phyloP scores from a whole-genome alignment of 2,329 filamentous ascomycete species.

The Cladosporium sp. region DNA sequence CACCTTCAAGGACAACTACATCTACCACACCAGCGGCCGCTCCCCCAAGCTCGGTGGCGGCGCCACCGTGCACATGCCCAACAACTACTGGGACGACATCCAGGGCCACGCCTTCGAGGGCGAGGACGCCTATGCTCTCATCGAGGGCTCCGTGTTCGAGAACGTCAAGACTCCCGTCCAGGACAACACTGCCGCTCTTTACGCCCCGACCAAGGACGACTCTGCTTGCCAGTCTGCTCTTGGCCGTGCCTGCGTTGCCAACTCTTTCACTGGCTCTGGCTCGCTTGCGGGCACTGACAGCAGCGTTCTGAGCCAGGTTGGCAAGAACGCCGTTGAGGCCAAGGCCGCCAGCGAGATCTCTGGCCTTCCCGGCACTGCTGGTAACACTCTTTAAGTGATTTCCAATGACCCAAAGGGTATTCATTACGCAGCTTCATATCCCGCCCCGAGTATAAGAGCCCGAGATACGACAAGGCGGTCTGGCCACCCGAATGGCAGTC shows the following conservation, averaged over 20 bases:
- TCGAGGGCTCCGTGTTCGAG: slow-evolving; percentile 33
- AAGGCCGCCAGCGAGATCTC: slow-evolving; percentile 36
- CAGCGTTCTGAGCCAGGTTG: slow-evolving; percentile 52
- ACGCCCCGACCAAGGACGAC: slow-evolving; percentile 21
- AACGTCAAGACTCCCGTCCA: slow-evolving; percentile 53
- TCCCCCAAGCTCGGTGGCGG: slow-evolving; percentile 58
- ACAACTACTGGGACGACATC: slow-evolving; percentile 60
- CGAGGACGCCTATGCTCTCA: slow-evolving; percentile 25
- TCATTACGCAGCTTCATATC: not conserved
- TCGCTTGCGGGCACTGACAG: slow-evolving; percentile 38
- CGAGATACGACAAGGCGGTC: not conserved
- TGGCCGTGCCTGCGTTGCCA: slow-evolving; percentile 53
- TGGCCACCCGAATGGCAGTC: not conserved
- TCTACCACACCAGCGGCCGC: slow-evolving; percentile 61
- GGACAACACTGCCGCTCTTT: slow-evolving; percentile 58
- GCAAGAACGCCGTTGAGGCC: slow-evolving; percentile 54
- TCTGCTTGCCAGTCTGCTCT: slow-evolving; percentile 35
- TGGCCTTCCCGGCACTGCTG: slow-evolving; percentile 47
- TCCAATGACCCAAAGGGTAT: not conserved
- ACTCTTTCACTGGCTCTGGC: slow-evolving; percentile 37
- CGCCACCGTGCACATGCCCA: slow-evolving; percentile 59
- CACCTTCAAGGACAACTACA: slow-evolving; percentile 62
- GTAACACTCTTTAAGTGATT: slow-evolving; percentile 38
- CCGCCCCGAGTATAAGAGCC: not conserved
- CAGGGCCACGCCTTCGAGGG: slow-evolving; percentile 58